Evolutionary conservation across 371 early-diverging fungal species (phyloP).

Genomic region (Synchytrium microbalum): DNA sequence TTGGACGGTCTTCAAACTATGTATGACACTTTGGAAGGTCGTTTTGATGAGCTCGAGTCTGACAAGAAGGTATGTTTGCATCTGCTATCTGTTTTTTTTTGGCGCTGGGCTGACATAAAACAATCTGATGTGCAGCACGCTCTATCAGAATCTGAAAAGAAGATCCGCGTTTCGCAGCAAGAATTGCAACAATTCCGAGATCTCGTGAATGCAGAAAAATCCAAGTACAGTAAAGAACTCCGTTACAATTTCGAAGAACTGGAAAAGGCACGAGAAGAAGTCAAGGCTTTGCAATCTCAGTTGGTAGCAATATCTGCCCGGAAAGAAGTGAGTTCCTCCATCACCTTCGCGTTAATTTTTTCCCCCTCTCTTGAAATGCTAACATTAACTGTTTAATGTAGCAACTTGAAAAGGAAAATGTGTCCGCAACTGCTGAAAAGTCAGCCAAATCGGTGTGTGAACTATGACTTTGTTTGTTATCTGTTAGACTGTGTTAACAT

Average conservation of each 20-base stretch:
- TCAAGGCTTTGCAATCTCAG: neutral
- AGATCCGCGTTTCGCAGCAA: neutral
- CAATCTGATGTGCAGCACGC: neutral
- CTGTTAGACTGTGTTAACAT: no score
- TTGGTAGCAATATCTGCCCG: neutral
- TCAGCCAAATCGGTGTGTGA: no score
- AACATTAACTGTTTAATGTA: no score
- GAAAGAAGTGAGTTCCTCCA: neutral
- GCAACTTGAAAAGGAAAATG: no score
- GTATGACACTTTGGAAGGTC: neutral
- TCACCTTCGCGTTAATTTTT: no score
- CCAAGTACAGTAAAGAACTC: neutral
- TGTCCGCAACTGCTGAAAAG: no score
- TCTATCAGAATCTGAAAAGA: neutral
- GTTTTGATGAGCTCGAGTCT: neutral
- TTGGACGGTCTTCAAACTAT: neutral
- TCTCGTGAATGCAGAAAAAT: neutral
- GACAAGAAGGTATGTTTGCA: neutral
- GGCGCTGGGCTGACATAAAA: neutral
- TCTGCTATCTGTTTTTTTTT: no score
- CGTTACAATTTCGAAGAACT: no score
- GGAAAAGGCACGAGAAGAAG: neutral
- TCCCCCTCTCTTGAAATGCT: no score
- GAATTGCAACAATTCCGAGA: neutral
- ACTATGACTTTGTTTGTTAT: no score